Conservation (phyloP, 2,329 filamentous ascomycete genomes). For the Claviceps sp. region DNA sequence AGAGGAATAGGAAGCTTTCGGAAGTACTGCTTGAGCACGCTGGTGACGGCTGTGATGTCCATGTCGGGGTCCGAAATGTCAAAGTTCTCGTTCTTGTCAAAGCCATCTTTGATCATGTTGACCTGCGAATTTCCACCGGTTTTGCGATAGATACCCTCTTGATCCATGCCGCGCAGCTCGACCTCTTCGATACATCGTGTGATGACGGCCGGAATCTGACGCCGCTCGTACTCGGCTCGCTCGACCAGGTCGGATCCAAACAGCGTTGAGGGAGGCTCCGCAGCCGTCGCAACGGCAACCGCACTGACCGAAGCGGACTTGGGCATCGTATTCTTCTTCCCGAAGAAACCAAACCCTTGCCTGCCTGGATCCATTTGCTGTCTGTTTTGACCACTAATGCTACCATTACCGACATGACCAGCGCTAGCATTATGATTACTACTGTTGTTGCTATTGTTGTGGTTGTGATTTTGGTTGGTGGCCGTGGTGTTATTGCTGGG, state of each 20-base stretch:
- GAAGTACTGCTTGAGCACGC: slow-evolving; percentile 95
- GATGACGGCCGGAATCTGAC: slow-evolving; percentile 80
- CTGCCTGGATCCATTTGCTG: slow-evolving; percentile 23
- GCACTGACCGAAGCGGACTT: slow-evolving; percentile 33
- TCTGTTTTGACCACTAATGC: slow-evolving; percentile 12
- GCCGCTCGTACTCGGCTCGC: slow-evolving; percentile 76
- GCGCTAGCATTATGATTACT: too few species aligned
- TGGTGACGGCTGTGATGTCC: slow-evolving; percentile 93
- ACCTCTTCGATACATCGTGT: slow-evolving; percentile 94
- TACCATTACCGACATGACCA: background rate
- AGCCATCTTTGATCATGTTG: slow-evolving; percentile 80
- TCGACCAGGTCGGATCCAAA: slow-evolving; percentile 85
- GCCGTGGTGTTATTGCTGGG: background rate
- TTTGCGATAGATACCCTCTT: slow-evolving; percentile 96
- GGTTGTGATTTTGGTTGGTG: slow-evolving; percentile 12
- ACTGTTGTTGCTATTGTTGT: slow-evolving; percentile 3
- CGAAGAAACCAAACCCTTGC: slow-evolving; percentile 62
- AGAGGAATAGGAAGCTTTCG: slow-evolving; percentile 80
- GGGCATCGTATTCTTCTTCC: slow-evolving; percentile 38
- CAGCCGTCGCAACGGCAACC: slow-evolving; percentile 27
- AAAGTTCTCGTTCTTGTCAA: slow-evolving; percentile 73
- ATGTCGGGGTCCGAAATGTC: slow-evolving; percentile 89
- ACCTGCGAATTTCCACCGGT: slow-evolving; percentile 87
- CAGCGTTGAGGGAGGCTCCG: slow-evolving; percentile 46
- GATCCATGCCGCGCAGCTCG: slow-evolving; percentile 88